Percentiles rank a stretch among this genome's conserved stretches.
Evolutionary conservation across 2,329 filamentous ascomycete species (phyloP).

Genomic region (Pseudogymnoascus sp.): DNA sequence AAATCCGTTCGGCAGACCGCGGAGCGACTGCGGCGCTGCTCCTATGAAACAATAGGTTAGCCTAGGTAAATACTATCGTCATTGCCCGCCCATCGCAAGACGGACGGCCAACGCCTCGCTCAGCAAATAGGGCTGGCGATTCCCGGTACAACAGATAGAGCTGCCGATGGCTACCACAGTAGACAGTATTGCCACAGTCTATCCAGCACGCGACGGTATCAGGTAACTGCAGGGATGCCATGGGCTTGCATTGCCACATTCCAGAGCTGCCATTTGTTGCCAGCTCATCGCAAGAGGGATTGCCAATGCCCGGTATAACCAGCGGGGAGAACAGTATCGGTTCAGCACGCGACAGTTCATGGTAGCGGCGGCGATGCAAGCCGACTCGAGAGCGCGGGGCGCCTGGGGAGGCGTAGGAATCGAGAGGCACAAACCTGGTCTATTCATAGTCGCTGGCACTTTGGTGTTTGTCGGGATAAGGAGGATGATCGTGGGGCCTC

Average conservation of each 20-base stretch:
- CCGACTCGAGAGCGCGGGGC: not conserved
- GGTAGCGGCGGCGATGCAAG: not conserved
- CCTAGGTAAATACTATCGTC: not conserved
- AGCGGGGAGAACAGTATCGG: not conserved
- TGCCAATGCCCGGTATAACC: not conserved
- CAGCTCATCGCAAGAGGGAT: not conserved
- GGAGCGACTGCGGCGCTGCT: conserved; percentile 53
- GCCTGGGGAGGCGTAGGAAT: not conserved
- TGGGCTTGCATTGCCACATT: too few relatives aligned
- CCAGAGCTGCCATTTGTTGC: too few relatives aligned
- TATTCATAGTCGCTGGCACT: not conserved
- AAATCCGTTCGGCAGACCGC: conserved; percentile 54
- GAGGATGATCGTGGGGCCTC: not conserved
- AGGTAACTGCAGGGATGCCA: not conserved
- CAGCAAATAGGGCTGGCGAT: not conserved
- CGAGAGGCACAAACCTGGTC: conserved; percentile 3
- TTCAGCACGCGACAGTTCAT: not conserved
- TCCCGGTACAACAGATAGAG: not conserved
- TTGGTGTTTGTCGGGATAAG: not conserved
- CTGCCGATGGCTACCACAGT: not conserved
- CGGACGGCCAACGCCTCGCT: too few relatives aligned
- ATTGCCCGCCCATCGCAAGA: not conserved
- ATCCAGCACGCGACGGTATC: not conserved
- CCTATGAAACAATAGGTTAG: conserved; percentile 30
- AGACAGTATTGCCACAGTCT: not conserved